Base-by-base conservation (phyloP, 2,329 filamentous ascomycete species). In the Zymoseptoria brevis region DNA sequence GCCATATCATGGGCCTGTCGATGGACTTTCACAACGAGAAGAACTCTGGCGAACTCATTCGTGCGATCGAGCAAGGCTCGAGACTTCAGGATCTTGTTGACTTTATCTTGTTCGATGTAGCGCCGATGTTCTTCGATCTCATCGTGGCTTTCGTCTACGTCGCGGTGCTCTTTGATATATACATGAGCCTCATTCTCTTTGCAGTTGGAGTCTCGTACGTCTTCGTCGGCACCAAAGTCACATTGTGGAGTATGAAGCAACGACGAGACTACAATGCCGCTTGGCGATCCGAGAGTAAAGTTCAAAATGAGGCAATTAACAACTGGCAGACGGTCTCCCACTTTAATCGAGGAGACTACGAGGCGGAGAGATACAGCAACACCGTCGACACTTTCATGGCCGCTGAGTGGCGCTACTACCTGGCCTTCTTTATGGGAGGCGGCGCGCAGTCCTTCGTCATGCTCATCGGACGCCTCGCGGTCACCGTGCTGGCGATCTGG, bases 1-100 rank as follows among this genome's bases (percentile, higher is more conserved):
- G 80, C 58, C 86, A 89, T 59, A 79, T 89, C 35, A 84, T 90
- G 79, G 77, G 76, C n/a, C 76, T 89, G 0, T 86, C 84, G 0
- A 86, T 86, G 75, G 85, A 88, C 61, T 89, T 88, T 57, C 87
- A 90, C 68, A 83, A 83, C 19, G 80, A 80, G 54, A 86, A 87
- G 63, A 80, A 82, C 57, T 85, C 83, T 1, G 85, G 83, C 1
- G 83, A 87, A 61, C 76, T 89, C 0, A 82, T 85, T 70, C 81
- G 83, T 62, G 81, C 84, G 2, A 80, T 89, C n/a, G 78, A 81
- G 55, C 85, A 87, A 64, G 87, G 84, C 0, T 76, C 80, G 49
- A 79, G 83, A 1, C 74, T 89, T 11, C 81, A 82, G 50, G 76
- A 81, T 45, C 72, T 89, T 1, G 74, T 88, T 9, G 81, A 87